A percentile compares a stretch with the other conserved stretches of the same genome.
Evolutionary conservation across 1,284 basidiomycete genomes (phyloP).

Genomic region (Volvariella volvacea): DNA sequence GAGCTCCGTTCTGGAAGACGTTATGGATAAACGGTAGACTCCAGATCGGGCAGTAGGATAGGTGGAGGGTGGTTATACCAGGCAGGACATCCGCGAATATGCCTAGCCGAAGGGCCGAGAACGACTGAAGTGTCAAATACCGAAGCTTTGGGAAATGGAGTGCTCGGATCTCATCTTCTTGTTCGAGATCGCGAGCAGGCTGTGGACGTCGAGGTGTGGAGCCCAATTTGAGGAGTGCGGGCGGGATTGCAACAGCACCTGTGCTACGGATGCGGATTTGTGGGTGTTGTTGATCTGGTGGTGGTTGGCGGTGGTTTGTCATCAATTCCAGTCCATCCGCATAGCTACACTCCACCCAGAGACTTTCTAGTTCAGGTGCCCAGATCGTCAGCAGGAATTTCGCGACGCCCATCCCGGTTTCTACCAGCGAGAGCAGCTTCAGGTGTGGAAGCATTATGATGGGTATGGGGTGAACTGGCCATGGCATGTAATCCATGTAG

Average conservation of each 20-base stretch:
- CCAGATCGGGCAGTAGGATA: slow-evolving; percentile 14
- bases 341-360: slow-evolving; percentile 21
- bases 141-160: slow-evolving; percentile 22
- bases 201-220: too few species aligned
- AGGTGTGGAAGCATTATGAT: neutral
- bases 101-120: slow-evolving; percentile 14
- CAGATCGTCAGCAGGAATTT: slow-evolving; percentile 8
- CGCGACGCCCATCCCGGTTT: neutral
- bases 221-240: too few species aligned
- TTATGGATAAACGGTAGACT: neutral
- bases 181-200: too few species aligned
- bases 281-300: too few species aligned
- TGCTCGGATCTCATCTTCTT: slow-evolving; percentile 1
- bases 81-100: slow-evolving; percentile 21
- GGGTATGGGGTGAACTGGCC: slow-evolving; percentile 2
- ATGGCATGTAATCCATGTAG: slow-evolving; percentile 1
- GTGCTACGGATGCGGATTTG: too few species aligned
- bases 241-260: too few species aligned
- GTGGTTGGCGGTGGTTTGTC: slow-evolving; percentile 1
- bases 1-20: slow-evolving; percentile 11
- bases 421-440: neutral
- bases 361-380: slow-evolving; percentile 23
- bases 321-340: slow-evolving; percentile 11
- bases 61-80: slow-evolving; percentile 23
- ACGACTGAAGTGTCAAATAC: slow-evolving; percentile 25